Conservation (phyloP, 805 yeast species). For the Candida vaughaniae region DNA sequence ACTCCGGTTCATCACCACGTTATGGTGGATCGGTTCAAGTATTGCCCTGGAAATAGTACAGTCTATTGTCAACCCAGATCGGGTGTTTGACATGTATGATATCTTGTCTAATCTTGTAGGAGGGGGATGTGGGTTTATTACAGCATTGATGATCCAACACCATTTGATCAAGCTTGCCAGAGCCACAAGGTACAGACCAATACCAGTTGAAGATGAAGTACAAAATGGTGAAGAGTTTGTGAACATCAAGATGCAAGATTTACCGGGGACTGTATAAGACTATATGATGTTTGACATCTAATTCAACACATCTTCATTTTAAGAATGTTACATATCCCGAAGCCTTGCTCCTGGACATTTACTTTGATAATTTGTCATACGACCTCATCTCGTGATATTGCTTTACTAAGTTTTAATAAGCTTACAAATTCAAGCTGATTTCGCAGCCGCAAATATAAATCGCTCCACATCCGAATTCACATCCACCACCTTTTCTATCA, state of each 20-base stretch:
- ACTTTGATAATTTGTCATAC: too few species aligned
- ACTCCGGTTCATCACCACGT: constrained; percentile 33
- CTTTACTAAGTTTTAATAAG: too few species aligned
- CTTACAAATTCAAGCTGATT: too few species aligned
- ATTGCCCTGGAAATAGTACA: constrained; percentile 54
- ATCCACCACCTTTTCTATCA: too few species aligned
- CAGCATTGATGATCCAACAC: neutral
- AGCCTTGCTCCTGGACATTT: too few species aligned
- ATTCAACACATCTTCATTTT: too few species aligned
- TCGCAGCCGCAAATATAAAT: too few species aligned
- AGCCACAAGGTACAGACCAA: neutral
- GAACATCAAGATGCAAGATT: constrained; percentile 12
- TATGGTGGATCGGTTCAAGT: constrained; percentile 46
- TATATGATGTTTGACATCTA: too few species aligned
- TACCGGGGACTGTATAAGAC: too few species aligned
- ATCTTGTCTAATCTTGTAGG: constrained; percentile 31
- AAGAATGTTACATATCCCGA: too few species aligned
- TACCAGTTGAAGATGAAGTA: neutral
- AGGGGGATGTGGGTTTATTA: constrained; percentile 24
- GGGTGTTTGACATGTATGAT: constrained; percentile 52
- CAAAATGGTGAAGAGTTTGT: constrained; percentile 7
- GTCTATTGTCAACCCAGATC: constrained; percentile 40
- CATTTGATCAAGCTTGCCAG: neutral
- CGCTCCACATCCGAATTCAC: too few species aligned
- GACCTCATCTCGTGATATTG: too few species aligned